Base-by-base conservation (phyloP, 1,284 basidiomycete species). In the Marasmius tenuissimus region DNA sequence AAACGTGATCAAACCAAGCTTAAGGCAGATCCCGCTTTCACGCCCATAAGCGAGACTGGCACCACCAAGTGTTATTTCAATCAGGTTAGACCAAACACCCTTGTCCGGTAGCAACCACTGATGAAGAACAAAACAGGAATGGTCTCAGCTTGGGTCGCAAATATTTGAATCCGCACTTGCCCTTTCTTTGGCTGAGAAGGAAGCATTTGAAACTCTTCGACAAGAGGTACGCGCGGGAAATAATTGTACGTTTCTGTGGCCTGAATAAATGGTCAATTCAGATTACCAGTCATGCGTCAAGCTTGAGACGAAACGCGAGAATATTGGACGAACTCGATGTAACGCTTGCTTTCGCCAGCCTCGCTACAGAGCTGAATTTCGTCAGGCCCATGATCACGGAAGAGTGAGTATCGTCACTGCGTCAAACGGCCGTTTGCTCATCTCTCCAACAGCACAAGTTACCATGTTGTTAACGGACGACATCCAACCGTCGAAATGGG, bases 401-500 rank as follows among this genome's bases (percentile, higher is more conserved):
- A 9, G 83, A 88, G 94, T 95, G 66, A 69, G 87, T 71, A 3
- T n/a, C n/a, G 56, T 35, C 53, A 42, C n/a, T 33, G 5, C 16
- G 35, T 35, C 9, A 12, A 12, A 16, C 42, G 38, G 11, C 47
- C 16, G 27, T 40, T n/a, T 34, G 62, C n/a, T 52, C 47, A n/a
- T 20, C 8, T 40, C 12, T 12, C 38, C 45, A 48, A 47, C 61
- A 95, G 93, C 22, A 75, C 78, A 18, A 77, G 81, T 0, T 89
- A 94, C 63, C 73, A 86, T 4, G 88, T 98, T 20, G 74, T 78
- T 4, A 87, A 92, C 61, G 96, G 94, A 10, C 86, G 97, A 11
- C 97, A 99, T 78, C 93, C 97, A 0, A 89, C 92, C 0, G 97
- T 98, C 7, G 96, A 99, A 76, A 81, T 94, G 4, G 95, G 95